Evolutionary conservation across 1,139 yeast species (phyloP).

Genomic region (Yamadazyma membranifaciens): DNA sequence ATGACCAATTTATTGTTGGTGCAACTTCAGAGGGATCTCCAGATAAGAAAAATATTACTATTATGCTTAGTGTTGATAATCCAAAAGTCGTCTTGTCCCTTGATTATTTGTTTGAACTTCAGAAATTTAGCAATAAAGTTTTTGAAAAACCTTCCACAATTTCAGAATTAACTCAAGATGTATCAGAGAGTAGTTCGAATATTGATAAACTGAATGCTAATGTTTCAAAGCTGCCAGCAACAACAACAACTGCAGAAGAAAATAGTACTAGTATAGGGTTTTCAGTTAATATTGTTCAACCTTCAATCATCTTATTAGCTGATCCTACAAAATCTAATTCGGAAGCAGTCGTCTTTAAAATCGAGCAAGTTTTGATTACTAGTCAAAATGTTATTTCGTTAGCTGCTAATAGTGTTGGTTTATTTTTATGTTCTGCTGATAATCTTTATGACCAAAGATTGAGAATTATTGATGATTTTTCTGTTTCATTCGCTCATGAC

Average conservation of each 20-base stretch:
- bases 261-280: conserved; percentile 39
- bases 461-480: conserved; percentile 85
- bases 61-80: conserved; percentile 68
- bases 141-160: conserved; percentile 22
- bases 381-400: conserved; percentile 66
- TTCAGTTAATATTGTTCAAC: conserved; percentile 71
- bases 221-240: background rate
- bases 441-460: conserved; percentile 56
- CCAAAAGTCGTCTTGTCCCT: conserved; percentile 81
- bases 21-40: conserved; percentile 42
- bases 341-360: conserved; percentile 88
- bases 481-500: conserved; percentile 74
- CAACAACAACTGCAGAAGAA: background rate
- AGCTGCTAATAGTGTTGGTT: conserved; percentile 78
- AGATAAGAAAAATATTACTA: conserved; percentile 44
- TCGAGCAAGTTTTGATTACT: conserved; percentile 73
- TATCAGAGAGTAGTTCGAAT: conserved; percentile 7
- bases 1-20: conserved; percentile 70
- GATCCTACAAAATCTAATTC: conserved; percentile 69
- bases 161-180: conserved; percentile 18
- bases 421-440: conserved; percentile 81
- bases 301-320: conserved; percentile 77
- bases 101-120: conserved; percentile 80
- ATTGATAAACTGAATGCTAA: background rate
- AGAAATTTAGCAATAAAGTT: conserved; percentile 56